Evolutionary conservation across 768 basidiomycete species (phyloP), one percentile per base, ranked within the genome.

Genomic region (Termitomyces sp.): DNA sequence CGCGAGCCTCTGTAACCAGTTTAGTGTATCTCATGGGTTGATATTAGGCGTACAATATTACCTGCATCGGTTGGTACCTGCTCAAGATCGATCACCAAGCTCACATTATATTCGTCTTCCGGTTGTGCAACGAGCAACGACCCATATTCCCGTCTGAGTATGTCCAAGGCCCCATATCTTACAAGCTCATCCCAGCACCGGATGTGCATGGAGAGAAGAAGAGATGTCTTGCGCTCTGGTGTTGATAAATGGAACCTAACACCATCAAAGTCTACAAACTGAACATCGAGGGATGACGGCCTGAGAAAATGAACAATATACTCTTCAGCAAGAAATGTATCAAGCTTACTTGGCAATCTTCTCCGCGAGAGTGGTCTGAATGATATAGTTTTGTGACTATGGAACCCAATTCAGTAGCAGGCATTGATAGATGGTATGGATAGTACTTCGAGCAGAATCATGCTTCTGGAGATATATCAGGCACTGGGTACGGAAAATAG

Each of bases 191-290:
- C 84, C 96, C 96, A 99, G 76, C 96, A 99, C 50, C 92, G 88
- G 58, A 98, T 94, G 71, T 88, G 87, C 94, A 99, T 98, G 31
- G 96, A 98, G 22, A 99, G 81, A 39, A 91, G 76, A 22, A 98
- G 77, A 4, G 79, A 68, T 0, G 89, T 87, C 78, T 96, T 92
- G 69, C 88, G 85, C 24, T 90, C 85, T 3, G 90, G 90, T 0
- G 94, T 94, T 15, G 91, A 91, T 48, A 98, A 74, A 71, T 90
- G 95, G 75, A 98, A 99, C 45, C 94, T 85, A 54, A 98, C 94
- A 50, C 93, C 90, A 70, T 99, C 97, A 64, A 94, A 99, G 75
- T 99, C 97, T 54, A 98, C 97, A 65, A 99, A 99, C 57, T 92
- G 84, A 56, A 98, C 89, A 76, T 99, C 97, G 59, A 98, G 79